Evolutionary conservation across 2,329 filamentous ascomycete genomes (phyloP).

Genomic region (Stylonectria norvegica): DNA sequence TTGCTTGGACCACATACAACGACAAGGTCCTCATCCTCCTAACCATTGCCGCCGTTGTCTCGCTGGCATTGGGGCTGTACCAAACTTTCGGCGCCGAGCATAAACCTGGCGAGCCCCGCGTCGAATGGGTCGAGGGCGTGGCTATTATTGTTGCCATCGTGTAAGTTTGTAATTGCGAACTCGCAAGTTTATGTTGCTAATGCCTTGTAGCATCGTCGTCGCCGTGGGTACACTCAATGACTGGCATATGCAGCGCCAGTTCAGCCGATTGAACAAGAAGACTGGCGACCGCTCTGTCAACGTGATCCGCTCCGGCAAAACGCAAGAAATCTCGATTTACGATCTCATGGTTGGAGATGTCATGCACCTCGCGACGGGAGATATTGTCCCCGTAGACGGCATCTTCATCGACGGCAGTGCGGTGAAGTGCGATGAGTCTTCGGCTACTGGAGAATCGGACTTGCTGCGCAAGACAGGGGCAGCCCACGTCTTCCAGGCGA

Average conservation of each 20-base stretch:
- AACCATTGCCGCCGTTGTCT: slow-evolving; percentile 65
- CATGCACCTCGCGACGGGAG: slow-evolving; percentile 65
- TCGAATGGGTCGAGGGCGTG: slow-evolving; percentile 67
- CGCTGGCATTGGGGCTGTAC: slow-evolving; percentile 66
- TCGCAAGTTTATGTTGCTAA: slow-evolving; percentile 5
- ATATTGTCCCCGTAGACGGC: slow-evolving; percentile 68
- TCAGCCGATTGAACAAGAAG: slow-evolving; percentile 58
- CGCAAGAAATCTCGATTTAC: slow-evolving; percentile 59
- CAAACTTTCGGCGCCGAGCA: slow-evolving; percentile 57
- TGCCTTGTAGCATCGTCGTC: slow-evolving; percentile 49
- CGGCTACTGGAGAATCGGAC: slow-evolving; percentile 71
- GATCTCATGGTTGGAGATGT: slow-evolving; percentile 69
- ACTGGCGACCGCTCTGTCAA: slow-evolving; percentile 65
- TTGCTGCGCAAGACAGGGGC: slow-evolving; percentile 64
- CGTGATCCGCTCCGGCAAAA: slow-evolving; percentile 63
- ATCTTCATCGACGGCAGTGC: slow-evolving; percentile 57
- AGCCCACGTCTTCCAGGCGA: slow-evolving; percentile 54
- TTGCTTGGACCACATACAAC: slow-evolving; percentile 69
- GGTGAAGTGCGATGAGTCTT: slow-evolving; percentile 67
- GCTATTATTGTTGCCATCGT: slow-evolving; percentile 63
- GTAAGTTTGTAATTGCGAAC: slow-evolving; percentile 35
- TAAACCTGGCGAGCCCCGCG: slow-evolving; percentile 46
- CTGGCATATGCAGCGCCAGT: slow-evolving; percentile 66
- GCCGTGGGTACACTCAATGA: slow-evolving; percentile 62
- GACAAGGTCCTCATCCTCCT: slow-evolving; percentile 71